Evolutionary conservation across 768 basidiomycete species (phyloP).

Genomic region (Naganishia vaughanmartiniae): DNA sequence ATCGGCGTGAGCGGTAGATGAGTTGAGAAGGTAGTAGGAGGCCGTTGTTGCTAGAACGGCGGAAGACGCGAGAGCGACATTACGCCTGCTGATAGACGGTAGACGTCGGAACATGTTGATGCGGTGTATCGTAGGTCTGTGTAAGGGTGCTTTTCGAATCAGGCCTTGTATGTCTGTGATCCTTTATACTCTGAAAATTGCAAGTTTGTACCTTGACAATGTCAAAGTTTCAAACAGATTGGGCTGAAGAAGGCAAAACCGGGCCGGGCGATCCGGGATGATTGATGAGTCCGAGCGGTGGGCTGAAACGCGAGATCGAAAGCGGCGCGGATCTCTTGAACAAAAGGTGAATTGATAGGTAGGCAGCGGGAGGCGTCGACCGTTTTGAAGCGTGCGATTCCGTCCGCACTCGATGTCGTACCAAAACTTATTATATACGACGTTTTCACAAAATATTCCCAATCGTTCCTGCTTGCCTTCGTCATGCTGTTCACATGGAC

Average conservation of each 20-base stretch:
- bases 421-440: conserved; percentile 4
- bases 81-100: conserved; percentile 21
- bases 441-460: conserved; percentile 5
- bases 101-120: conserved; percentile 30
- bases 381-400: background rate
- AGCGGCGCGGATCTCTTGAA: conserved; percentile 11
- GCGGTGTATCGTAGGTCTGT: background rate
- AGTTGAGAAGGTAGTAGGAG: conserved; percentile 26
- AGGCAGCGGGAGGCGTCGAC: background rate
- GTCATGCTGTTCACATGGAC: conserved; percentile 4
- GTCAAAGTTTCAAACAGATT: background rate
- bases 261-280: conserved; percentile 24
- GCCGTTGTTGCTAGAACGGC: conserved; percentile 21
- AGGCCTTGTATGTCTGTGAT: background rate
- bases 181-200: background rate
- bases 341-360: background rate
- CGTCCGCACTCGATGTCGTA: background rate
- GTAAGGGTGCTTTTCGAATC: too few relatives aligned
- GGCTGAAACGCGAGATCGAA: conserved; percentile 24
- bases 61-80: conserved; percentile 26
- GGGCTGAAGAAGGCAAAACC: conserved; percentile 16
- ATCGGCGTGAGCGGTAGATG: conserved; percentile 28
- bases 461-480: conserved; percentile 13
- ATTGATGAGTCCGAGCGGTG: background rate
- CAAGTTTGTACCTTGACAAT: background rate